Base-by-base conservation (phyloP, 1,139 yeast species). In the Candida neerlandica region DNA sequence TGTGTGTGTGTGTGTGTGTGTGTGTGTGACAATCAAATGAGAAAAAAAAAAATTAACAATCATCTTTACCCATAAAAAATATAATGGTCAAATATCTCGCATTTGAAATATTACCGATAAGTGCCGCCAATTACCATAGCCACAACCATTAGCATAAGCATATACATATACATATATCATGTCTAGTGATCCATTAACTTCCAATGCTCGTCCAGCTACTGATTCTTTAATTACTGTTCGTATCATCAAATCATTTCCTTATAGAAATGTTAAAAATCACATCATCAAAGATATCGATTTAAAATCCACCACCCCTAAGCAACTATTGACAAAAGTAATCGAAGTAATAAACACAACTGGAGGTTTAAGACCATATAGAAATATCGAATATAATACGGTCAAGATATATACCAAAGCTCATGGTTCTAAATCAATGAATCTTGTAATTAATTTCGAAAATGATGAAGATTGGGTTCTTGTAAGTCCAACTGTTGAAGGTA, bases 321-420 rank as follows among this genome's bases (percentile, higher is more conserved):
- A 84, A 57, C 70, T 94, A 29, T 75, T 86, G 37, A 80, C 77
- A 16, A 58, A 59, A 43, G 66, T 83, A 11, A 55, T 65, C 18
- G 57, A 71, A 30, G 77, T 77, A 34, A 86, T 91, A 51, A 74
- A 80, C 47, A 78, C 86, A 5, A 79, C 84, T 7, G 90, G 96
- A 1, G 83, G 81, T 0, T 81, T 85, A 55, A 78, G 97, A 59
- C 96, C 98, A 0, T 92, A 84, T 66, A 78, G 97, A 59, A 87
- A 78, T 54, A 88, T 89, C n/a, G 74, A 73, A 1, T 86, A 84
- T 59, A 89, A 94, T 62, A 75, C 95, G 0, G 65, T 94, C 53
- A 94, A 95, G 68, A 78, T 94, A 15, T 94, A 94, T 69, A 88
- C 97, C 34, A 90, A 89, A 63, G 98, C 99, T 0, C 98, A 94